These are phyloP conservation scores for Pyrenophora tritici-repentis DNA, from an alignment of 2,329 filamentous ascomycete species.

Conservation along the genomic window DNA sequence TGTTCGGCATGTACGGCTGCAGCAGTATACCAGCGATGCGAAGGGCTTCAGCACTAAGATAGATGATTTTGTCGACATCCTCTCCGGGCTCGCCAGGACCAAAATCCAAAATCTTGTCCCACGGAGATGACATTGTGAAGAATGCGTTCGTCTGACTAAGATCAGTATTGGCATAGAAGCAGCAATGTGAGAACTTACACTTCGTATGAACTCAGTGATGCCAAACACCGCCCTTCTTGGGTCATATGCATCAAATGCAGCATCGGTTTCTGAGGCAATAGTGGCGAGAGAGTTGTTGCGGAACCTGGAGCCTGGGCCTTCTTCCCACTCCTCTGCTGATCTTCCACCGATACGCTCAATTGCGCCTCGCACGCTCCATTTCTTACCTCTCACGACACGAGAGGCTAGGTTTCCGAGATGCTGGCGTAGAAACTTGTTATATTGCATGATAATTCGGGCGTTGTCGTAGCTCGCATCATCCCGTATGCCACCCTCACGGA, in stretches of 20 bases:
- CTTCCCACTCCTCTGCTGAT: conserved; percentile 35
- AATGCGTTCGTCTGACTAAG: conserved; percentile 66
- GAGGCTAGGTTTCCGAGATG: conserved; percentile 81
- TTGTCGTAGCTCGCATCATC: conserved; percentile 89
- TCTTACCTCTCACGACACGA: conserved; percentile 69
- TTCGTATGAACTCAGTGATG: conserved; percentile 36
- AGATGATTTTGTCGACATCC: conserved; percentile 61
- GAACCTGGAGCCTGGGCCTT: conserved; percentile 35
- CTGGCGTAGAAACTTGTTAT: conserved; percentile 77
- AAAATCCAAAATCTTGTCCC: conserved; percentile 59
- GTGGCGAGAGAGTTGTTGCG: conserved; percentile 47
- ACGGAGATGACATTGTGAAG: conserved; percentile 69
- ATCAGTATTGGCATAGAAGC: not conserved
- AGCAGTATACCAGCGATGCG: conserved; percentile 82
- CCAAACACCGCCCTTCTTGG: conserved; percentile 33
- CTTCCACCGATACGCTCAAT: conserved; percentile 51
- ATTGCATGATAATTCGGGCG: conserved; percentile 70
- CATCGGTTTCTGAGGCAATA: conserved; percentile 27
- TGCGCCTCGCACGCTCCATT: conserved; percentile 69
- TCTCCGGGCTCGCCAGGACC: conserved; percentile 36
- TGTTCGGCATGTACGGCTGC: conserved; percentile 87
- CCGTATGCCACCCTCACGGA: conserved; percentile 75
- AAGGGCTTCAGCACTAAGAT: conserved; percentile 72
- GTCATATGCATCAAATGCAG: conserved; percentile 34
- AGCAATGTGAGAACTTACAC: conserved; percentile 23